Base-by-base conservation (phyloP, 768 basidiomycete genomes). In the Clavaria fumosa region DNA sequence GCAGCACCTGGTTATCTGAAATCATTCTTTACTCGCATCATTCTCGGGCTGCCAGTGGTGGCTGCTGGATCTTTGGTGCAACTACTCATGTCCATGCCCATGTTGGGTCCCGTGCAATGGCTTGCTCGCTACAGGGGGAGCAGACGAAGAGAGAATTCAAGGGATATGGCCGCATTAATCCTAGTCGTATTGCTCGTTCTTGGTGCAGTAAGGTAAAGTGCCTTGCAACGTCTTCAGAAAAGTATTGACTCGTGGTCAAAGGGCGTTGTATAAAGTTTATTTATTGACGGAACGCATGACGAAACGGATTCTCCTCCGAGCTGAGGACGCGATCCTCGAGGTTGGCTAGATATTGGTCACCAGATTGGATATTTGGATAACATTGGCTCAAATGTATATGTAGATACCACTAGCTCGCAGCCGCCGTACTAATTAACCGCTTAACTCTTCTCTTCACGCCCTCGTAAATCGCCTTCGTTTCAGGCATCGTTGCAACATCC, bases 321-420 rank as follows among this genome's bases (percentile, higher is more conserved):
- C 82, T 3, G 83, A 86, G 50, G 77, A 83, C 53, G 77, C 74
- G 2, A 85, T 86, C 42, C 59, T 86, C 23, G 83, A 86, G 54
- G 83, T 85, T 37, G 66, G 64, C 44, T 71, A 53, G 61, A 28
- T 31, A 21, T n/a, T n/a, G n/a, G n/a, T n/a, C n/a, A n/a, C n/a
- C n/a, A n/a, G n/a, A n/a, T n/a, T n/a, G n/a, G n/a, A n/a, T n/a
- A n/a, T n/a, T n/a, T n/a, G n/a, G n/a, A n/a, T n/a, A n/a, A n/a
- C n/a, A n/a, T n/a, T n/a, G n/a, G n/a, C n/a, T n/a, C n/a, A n/a
- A n/a, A n/a, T n/a, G n/a, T n/a, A n/a, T n/a, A n/a, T n/a, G n/a
- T n/a, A n/a, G n/a, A n/a, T n/a, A n/a, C n/a, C n/a, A n/a, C n/a
- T n/a, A n/a, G n/a, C 17, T 15, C n/a, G 18, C 27, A 15, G n/a